A percentile compares a stretch with the other conserved stretches of the same genome.
These are phyloP conservation scores for Botrytis pseudocinerea DNA, from an alignment of 2,329 filamentous ascomycete genomes.

Conservation along the genomic window DNA sequence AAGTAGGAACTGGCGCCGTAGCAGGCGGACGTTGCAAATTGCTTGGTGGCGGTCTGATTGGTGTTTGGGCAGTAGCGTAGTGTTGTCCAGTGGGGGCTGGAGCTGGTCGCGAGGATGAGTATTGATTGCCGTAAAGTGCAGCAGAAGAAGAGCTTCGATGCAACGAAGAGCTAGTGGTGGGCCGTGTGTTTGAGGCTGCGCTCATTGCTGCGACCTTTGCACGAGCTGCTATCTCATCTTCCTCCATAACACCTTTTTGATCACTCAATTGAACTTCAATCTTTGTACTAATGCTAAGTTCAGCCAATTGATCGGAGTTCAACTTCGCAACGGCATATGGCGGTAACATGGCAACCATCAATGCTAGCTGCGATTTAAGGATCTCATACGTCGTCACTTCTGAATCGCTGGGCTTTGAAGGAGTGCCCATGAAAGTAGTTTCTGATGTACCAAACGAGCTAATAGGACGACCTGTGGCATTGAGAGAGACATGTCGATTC, in stretches of 20 bases:
- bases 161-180: conserved; percentile 29
- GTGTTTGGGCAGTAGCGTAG: conserved; percentile 33
- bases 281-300: conserved; percentile 54
- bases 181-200: conserved; percentile 30
- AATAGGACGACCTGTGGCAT: conserved; percentile 59
- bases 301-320: conserved; percentile 54
- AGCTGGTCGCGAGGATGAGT: conserved; percentile 34
- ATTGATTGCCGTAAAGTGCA: conserved; percentile 41
- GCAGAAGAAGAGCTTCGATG: conserved; percentile 35
- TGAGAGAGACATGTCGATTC: conserved; percentile 71
- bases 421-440: conserved; percentile 53
- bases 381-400: conserved; percentile 55
- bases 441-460: conserved; percentile 67
- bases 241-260: conserved; percentile 54
- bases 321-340: conserved; percentile 59
- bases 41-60: conserved; percentile 34
- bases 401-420: conserved; percentile 62
- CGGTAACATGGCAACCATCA: conserved; percentile 54
- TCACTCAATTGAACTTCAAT: conserved; percentile 51
- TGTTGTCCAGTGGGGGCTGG: conserved; percentile 21
- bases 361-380: conserved; percentile 52
- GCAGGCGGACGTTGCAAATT: conserved; percentile 37
- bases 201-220: conserved; percentile 36
- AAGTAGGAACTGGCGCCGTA: conserved; percentile 36
- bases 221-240: conserved; percentile 46